These are phyloP conservation scores for Geum urbanum DNA, from an alignment of 306 rosid species.

Conservation along the genomic window DNA sequence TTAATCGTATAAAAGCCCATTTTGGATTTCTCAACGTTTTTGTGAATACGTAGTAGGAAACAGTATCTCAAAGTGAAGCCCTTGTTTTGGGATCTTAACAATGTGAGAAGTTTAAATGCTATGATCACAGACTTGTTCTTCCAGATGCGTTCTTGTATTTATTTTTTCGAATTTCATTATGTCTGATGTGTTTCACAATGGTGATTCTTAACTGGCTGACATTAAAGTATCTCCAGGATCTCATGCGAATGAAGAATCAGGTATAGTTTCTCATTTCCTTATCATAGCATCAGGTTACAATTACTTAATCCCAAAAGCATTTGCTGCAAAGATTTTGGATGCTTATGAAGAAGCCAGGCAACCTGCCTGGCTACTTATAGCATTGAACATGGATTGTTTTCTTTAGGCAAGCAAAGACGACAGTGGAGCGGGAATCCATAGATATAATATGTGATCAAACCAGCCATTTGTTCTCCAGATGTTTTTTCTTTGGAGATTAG, in stretches of 20 bases:
- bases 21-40: constrained; percentile 6
- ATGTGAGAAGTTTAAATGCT: not conserved
- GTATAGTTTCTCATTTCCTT: constrained; percentile 31
- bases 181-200: not conserved
- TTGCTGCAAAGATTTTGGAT: not conserved
- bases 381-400: not conserved
- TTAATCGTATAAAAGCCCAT: too few relatives aligned
- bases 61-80: not conserved
- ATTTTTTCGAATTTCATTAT: not conserved
- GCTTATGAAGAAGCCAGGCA: not conserved
- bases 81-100: not conserved
- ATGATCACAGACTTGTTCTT: not conserved
- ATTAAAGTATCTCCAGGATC: constrained; percentile 96
- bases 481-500: not conserved
- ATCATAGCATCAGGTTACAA: not conserved
- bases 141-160: not conserved
- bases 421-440: not conserved
- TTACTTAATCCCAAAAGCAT: not conserved
- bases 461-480: not conserved
- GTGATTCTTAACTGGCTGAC: constrained; percentile 65
- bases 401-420: not conserved
- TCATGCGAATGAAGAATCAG: constrained; percentile 88
- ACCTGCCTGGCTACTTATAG: not conserved
- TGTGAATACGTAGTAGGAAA: too few relatives aligned
- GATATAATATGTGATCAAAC: not conserved